These are phyloP conservation scores for Tolypocladium album DNA, from an alignment of 2,329 filamentous ascomycete species.

Conservation along the genomic window DNA sequence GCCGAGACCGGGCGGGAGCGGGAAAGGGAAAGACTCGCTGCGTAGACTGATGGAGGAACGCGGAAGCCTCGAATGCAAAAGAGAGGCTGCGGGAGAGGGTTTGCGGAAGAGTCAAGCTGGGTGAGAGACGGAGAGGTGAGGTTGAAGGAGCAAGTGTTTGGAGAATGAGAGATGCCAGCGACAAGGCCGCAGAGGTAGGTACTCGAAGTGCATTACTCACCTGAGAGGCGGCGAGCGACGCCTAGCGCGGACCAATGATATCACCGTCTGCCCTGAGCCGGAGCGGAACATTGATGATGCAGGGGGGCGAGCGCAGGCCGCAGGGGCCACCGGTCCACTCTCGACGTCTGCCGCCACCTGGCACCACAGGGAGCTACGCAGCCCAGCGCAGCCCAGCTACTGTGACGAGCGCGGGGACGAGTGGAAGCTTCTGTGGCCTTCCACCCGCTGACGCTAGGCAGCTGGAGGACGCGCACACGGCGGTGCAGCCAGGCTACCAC, in stretches of 20 bases:
- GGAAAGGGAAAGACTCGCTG: background rate
- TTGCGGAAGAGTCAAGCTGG: background rate
- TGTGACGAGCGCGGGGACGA: background rate
- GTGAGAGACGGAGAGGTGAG: conserved; percentile 1
- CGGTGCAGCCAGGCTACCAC: background rate
- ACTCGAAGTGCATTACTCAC: conserved; percentile 2
- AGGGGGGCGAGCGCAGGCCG: background rate
- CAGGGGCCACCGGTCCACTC: background rate
- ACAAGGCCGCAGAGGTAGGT: conserved; percentile 3
- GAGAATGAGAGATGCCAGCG: conserved; percentile 3
- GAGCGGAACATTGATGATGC: conserved; percentile 27
- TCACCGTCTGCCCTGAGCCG: conserved; percentile 13
- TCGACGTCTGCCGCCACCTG: background rate
- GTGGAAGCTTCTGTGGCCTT: conserved; percentile 22
- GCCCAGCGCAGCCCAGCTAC: background rate
- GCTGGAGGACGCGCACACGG: conserved; percentile 6
- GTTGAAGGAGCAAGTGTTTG: conserved; percentile 10
- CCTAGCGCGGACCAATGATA: conserved; percentile 22
- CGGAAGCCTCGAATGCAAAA: background rate
- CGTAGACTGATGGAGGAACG: background rate
- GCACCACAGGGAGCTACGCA: conserved; percentile 5
- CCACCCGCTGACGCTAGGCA: conserved; percentile 10
- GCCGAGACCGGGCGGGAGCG: conserved; percentile 5
- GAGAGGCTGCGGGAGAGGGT: background rate
- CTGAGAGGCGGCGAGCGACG: conserved; percentile 8